phyloP scores from a whole-genome alignment of 2,329 filamentous ascomycete genomes.

The Colletotrichum caudatum region DNA sequence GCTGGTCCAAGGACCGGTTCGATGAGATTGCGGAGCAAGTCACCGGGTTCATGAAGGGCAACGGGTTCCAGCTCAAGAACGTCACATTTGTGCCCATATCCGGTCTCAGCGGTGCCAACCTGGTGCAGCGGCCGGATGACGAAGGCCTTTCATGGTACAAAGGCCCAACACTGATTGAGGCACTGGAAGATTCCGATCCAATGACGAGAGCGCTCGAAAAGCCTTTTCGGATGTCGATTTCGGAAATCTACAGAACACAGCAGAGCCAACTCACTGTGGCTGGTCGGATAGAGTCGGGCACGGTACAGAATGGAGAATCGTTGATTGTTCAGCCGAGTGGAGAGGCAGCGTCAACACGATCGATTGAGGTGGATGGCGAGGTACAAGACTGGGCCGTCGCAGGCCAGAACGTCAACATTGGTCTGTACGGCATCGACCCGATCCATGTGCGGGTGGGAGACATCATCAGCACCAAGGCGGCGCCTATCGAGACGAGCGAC shows the following conservation, averaged over 20 bases:
- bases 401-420: slow-evolving; percentile 88
- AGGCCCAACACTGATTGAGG: slow-evolving; percentile 82
- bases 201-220: slow-evolving; percentile 77
- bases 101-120: slow-evolving; percentile 89
- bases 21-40: slow-evolving; percentile 88
- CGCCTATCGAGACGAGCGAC: slow-evolving; percentile 77
- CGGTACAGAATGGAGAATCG: slow-evolving; percentile 84
- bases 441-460: slow-evolving; percentile 86
- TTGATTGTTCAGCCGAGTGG: slow-evolving; percentile 84
- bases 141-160: slow-evolving; percentile 80
- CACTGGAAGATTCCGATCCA: slow-evolving; percentile 86
- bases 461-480: slow-evolving; percentile 79
- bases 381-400: slow-evolving; percentile 89
- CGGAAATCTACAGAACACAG: slow-evolving; percentile 85
- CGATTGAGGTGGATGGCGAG: slow-evolving; percentile 80
- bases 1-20: slow-evolving; percentile 86
- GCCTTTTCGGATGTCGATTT: slow-evolving; percentile 86
- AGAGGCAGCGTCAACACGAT: slow-evolving; percentile 84
- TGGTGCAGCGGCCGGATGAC: slow-evolving; percentile 70
- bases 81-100: slow-evolving; percentile 91
- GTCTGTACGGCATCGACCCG: slow-evolving; percentile 86
- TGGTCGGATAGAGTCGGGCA: slow-evolving; percentile 87
- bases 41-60: slow-evolving; percentile 81
- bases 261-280: slow-evolving; percentile 87
- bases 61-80: slow-evolving; percentile 85